A percentile compares a stretch with the other conserved stretches of the same genome.
phyloP scores from a whole-genome alignment of 1,284 basidiomycete species.

The Anthracocystis walkeri region DNA sequence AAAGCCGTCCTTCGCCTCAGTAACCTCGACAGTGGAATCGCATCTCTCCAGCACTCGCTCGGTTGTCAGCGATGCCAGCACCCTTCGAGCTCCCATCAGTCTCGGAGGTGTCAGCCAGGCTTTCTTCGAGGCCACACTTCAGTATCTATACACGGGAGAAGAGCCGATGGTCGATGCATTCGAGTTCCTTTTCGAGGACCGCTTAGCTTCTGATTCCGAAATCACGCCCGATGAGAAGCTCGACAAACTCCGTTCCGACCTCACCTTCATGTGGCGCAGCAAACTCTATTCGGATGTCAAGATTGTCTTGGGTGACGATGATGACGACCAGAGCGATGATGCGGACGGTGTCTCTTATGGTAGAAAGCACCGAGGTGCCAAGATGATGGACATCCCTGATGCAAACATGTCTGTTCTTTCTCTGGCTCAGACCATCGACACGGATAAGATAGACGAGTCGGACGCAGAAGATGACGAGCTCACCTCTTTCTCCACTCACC shows the following conservation, averaged over 20 bases:
- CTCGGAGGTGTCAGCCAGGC: constrained; percentile 48
- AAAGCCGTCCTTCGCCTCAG: constrained; percentile 41
- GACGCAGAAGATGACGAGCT: constrained; percentile 53
- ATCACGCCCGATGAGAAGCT: constrained; percentile 79
- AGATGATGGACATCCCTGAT: constrained; percentile 53
- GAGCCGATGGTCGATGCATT: constrained; percentile 57
- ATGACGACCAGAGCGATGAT: constrained; percentile 17
- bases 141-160: constrained; percentile 64
- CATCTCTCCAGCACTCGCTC: constrained; percentile 25
- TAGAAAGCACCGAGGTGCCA: constrained; percentile 5
- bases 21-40: constrained; percentile 24
- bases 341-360: neutral
- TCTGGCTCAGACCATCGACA: constrained; percentile 45
- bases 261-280: constrained; percentile 66
- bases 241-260: constrained; percentile 78
- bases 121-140: constrained; percentile 59
- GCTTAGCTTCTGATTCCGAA: constrained; percentile 62
- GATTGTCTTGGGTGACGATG: constrained; percentile 52
- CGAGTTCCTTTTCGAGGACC: constrained; percentile 61
- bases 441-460: constrained; percentile 30
- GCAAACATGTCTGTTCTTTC: constrained; percentile 54
- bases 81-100: constrained; percentile 50
- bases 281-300: constrained; percentile 63
- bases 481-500: constrained; percentile 82
- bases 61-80: constrained; percentile 46